Conservation (phyloP, 805 yeast genomes). For the Brettanomyces nanus region DNA sequence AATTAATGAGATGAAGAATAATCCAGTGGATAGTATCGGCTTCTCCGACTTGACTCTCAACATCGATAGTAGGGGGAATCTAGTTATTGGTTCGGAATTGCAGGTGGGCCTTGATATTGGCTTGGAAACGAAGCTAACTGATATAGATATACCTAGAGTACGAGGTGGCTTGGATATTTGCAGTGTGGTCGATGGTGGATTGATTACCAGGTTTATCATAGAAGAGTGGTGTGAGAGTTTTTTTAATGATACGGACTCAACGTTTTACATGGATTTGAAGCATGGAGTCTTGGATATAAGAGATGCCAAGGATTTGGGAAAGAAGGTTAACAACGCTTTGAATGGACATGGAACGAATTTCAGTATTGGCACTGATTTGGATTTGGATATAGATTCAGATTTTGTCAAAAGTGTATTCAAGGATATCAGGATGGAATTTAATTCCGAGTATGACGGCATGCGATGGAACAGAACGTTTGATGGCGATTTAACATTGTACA, state of each 20-base stretch:
- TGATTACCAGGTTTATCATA: neutral
- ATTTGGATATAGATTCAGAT: neutral
- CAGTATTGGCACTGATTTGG: neutral
- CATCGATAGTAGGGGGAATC: neutral
- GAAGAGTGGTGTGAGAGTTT: neutral
- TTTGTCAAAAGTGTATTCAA: slow-evolving; percentile 1
- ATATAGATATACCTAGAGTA: neutral
- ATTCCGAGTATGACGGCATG: too few relatives aligned
- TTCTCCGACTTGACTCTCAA: neutral
- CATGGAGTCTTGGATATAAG: neutral
- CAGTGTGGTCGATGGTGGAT: neutral
- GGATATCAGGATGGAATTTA: slow-evolving; percentile 6
- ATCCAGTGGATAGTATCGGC: neutral
- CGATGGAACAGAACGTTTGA: too few relatives aligned
- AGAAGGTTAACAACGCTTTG: neutral
- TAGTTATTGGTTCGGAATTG: neutral
- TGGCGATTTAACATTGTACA: slow-evolving; percentile 9
- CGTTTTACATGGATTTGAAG: neutral
- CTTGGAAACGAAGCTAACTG: too few relatives aligned
- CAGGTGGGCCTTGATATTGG: neutral
- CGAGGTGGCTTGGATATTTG: neutral
- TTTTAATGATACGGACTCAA: neutral
- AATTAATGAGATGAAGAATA: neutral
- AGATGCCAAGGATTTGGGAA: neutral
- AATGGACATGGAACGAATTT: neutral